phyloP scores from a whole-genome alignment of 768 basidiomycete genomes.

The Pisolithus orientalis region DNA sequence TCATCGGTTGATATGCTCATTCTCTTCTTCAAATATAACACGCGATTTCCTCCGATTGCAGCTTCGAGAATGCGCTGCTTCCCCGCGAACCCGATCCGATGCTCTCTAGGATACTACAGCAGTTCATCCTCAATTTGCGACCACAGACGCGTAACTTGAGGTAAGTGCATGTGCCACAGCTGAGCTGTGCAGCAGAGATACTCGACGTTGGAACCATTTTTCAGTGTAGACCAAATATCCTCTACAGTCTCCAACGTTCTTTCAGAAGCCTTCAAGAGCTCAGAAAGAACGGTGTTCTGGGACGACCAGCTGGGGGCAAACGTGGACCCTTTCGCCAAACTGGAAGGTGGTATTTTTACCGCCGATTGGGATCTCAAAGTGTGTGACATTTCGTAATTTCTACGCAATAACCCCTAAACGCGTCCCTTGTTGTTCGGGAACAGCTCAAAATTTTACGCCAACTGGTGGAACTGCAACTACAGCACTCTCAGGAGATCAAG shows the following conservation, averaged over 20 bases:
- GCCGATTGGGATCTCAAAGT: slow-evolving; percentile 84
- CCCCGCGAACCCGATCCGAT: slow-evolving; percentile 65
- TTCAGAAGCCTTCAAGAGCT: slow-evolving; percentile 63
- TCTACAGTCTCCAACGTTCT: slow-evolving; percentile 64
- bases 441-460: slow-evolving; percentile 81
- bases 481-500: slow-evolving; percentile 64
- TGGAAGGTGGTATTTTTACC: slow-evolving; percentile 71
- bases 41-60: slow-evolving; percentile 33
- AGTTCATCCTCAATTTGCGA: slow-evolving; percentile 76
- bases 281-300: slow-evolving; percentile 79
- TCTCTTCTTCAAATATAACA: slow-evolving; percentile 21
- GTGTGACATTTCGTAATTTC: slow-evolving; percentile 28
- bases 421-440: slow-evolving; percentile 14
- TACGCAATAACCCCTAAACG: slow-evolving; percentile 23
- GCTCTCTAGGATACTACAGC: slow-evolving; percentile 63
- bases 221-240: slow-evolving; percentile 77
- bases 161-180: slow-evolving; percentile 43
- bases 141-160: slow-evolving; percentile 88
- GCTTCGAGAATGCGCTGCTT: slow-evolving; percentile 76
- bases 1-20: slow-evolving; percentile 13
- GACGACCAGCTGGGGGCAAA: slow-evolving; percentile 61
- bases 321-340: slow-evolving; percentile 62
- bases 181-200: slow-evolving; percentile 18
- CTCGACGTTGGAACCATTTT: slow-evolving; percentile 29
- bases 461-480: slow-evolving; percentile 78